Base-by-base conservation (phyloP, 345 rosid species). In the Euclidium syriacum region DNA sequence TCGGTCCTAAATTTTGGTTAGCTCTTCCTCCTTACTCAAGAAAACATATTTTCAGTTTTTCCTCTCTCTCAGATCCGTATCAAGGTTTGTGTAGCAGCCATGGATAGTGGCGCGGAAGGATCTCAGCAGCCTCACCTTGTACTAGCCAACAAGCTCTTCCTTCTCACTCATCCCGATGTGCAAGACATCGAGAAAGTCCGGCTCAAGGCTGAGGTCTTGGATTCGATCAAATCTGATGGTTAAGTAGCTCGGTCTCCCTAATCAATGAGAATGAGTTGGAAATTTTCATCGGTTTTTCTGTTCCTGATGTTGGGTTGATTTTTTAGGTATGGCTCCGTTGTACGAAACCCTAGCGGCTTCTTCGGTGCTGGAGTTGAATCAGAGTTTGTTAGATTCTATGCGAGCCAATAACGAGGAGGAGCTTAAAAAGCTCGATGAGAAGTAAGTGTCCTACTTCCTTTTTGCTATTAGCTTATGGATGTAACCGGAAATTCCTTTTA, bases 151-250 rank as follows among this genome's bases (percentile, higher is more conserved):
- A 85, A 86, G 74, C 85, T 79, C 52, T 94, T 87, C 78, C 97
- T 84, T 34, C 77, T 94, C 26, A 85, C 78, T 3, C 95, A 85
- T 58, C 84, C 81, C 4, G 96, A 86, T 61, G 90, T 88, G 0
- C 85, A 66, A 38, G 98, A 91, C 82, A 91, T 88, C 56, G 96
- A 91, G 80, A 91, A 88, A 85, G 92, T 90, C 66, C 86, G 77
- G 32, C 91, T 90, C 81, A 82, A 81, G 76, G 83, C 85, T 29
- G 99, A 94, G 73, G 97, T 90, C 66, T 62, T 90, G 47, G 72
- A 82, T 10, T 72, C 84, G 65, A 78, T 90, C 72, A 78, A 83
- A 67, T 70, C 91, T 64, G 82, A 87, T 36, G 85, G 99, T 90
- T 33, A 71, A 50, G 36, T 58, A 49, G 10, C 73, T 38, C 25